A percentile compares a stretch with the other conserved stretches of the same genome.
phyloP scores from a whole-genome alignment of 2,329 filamentous ascomycete species.

The Aspergillus texensis region DNA sequence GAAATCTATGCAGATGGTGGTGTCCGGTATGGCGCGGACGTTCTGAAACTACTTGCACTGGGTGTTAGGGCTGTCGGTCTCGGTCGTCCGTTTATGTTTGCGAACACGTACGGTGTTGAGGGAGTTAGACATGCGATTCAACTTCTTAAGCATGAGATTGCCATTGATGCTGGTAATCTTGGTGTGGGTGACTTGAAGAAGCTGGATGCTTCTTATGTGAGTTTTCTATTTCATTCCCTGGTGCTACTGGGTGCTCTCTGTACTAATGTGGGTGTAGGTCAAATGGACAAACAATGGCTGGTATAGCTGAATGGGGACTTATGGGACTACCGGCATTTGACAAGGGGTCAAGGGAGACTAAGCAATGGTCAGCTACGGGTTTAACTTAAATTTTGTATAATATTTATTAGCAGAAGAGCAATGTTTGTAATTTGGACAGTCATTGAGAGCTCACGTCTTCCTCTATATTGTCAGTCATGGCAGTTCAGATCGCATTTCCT shows the following conservation, averaged over 20 bases:
- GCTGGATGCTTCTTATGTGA: conserved; percentile 15
- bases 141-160: conserved; percentile 16
- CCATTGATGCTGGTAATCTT: conserved; percentile 14
- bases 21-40: conserved; percentile 54
- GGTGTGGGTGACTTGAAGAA: conserved; percentile 11
- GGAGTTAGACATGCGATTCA: conserved; percentile 17
- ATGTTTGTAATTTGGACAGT: no score
- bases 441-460: no score
- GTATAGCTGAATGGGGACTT: conserved; percentile 1
- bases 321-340: not conserved
- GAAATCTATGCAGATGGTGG: conserved; percentile 58
- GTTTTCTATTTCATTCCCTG: not conserved
- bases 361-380: not conserved
- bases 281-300: conserved; percentile 14
- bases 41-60: conserved; percentile 56
- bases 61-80: conserved; percentile 56
- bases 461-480: no score
- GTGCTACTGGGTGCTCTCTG: no score
- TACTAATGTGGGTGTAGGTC: conserved; percentile 1
- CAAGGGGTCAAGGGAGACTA: not conserved
- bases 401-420: not conserved
- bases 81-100: conserved; percentile 35
- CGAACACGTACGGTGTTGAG: conserved; percentile 25
- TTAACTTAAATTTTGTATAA: not conserved
- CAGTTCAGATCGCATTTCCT: no score